Conservation (phyloP, 257 asterid genomes). For the Sherardia arvensis region DNA sequence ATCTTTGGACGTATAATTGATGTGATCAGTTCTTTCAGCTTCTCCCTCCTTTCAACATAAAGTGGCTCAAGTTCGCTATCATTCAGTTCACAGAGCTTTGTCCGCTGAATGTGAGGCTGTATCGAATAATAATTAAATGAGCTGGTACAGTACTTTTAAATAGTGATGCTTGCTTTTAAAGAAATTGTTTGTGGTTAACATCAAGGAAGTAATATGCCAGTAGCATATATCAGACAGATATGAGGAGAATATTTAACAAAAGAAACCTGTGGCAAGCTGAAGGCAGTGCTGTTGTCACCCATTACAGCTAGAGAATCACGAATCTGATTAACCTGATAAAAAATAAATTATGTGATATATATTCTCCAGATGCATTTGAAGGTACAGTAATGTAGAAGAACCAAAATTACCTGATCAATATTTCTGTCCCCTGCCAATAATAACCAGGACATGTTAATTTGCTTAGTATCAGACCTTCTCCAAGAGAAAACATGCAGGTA, state of each 20-base stretch:
- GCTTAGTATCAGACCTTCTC: background rate
- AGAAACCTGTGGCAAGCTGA: constrained; percentile 88
- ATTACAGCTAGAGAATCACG: constrained; percentile 91
- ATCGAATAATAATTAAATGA: constrained; percentile 18
- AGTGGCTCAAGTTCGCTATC: constrained; percentile 74
- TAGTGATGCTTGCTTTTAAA: background rate
- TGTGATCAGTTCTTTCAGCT: constrained; percentile 67
- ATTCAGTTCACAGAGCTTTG: constrained; percentile 90
- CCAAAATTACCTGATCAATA: constrained; percentile 64
- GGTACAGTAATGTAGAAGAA: constrained; percentile 5
- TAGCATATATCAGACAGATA: background rate
- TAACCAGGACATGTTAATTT: constrained; percentile 12
- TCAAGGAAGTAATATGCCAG: background rate
- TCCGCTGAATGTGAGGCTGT: constrained; percentile 96
- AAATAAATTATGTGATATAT: constrained; percentile 3
- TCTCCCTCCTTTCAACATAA: constrained; percentile 75
- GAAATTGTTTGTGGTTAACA: background rate
- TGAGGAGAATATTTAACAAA: background rate
- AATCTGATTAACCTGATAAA: constrained; percentile 80
- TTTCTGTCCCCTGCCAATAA: constrained; percentile 65
- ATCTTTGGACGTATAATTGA: constrained; percentile 85
- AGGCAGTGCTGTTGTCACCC: constrained; percentile 97
- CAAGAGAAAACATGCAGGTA: constrained; percentile 11
- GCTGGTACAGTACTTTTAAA: background rate
- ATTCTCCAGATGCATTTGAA: constrained; percentile 11